A percentile compares a stretch with the other conserved stretches of the same genome.
These are phyloP conservation scores for Pichia cabralensis DNA, from an alignment of 805 yeast species.

Conservation along the genomic window DNA sequence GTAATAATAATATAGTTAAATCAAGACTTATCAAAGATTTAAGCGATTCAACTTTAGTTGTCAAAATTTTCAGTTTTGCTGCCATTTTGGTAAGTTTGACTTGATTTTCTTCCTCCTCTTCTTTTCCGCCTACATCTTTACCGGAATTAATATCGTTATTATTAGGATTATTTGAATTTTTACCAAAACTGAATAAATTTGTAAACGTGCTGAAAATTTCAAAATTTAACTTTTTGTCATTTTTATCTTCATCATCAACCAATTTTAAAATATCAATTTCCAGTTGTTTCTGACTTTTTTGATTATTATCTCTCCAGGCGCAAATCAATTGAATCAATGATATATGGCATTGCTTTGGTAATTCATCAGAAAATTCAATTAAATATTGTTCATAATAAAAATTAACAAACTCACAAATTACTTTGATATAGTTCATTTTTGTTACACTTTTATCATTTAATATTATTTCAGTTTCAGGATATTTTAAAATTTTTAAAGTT, in stretches of 20 bases:
- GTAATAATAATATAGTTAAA: constrained; percentile 60
- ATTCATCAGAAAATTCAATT: constrained; percentile 24
- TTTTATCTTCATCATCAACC: constrained; percentile 22
- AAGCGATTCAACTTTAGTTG: constrained; percentile 64
- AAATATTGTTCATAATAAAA: constrained; percentile 27
- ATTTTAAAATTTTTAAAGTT: constrained; percentile 16
- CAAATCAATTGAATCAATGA: constrained; percentile 24
- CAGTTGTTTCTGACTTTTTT: constrained; percentile 28
- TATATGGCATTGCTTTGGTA: constrained; percentile 26
- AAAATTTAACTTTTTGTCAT: constrained; percentile 22
- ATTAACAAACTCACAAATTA: constrained; percentile 24
- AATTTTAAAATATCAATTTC: constrained; percentile 30
- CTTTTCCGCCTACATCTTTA: constrained; percentile 16
- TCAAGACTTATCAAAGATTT: constrained; percentile 74
- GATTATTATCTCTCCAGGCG: constrained; percentile 30
- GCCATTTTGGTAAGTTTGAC: constrained; percentile 51
- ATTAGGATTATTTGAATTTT: not conserved
- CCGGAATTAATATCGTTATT: constrained; percentile 13
- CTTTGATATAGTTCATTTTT: constrained; percentile 22
- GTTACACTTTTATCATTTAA: constrained; percentile 4
- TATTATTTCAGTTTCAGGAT: constrained; percentile 18
- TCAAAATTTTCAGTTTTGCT: constrained; percentile 70
- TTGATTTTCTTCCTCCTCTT: constrained; percentile 17
- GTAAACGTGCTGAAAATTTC: constrained; percentile 58
- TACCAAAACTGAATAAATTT: constrained; percentile 40